Conservation (phyloP, 2,329 filamentous ascomycete genomes). For the Endoconidiophora polonica region DNA sequence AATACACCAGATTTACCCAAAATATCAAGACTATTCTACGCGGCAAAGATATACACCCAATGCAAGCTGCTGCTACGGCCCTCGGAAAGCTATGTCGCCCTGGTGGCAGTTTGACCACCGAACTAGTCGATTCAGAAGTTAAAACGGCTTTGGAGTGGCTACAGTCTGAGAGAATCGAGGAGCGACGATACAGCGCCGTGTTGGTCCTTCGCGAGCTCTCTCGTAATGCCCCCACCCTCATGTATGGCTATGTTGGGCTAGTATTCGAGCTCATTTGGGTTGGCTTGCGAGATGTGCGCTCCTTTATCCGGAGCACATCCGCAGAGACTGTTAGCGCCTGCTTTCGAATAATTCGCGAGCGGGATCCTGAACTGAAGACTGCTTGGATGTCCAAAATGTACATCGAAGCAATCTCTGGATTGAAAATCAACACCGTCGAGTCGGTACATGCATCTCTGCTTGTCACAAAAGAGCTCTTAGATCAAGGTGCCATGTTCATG, state of each 20-base stretch:
- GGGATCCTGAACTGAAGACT: slow-evolving; percentile 75
- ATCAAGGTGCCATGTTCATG: slow-evolving; percentile 99
- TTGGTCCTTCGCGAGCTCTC: slow-evolving; percentile 81
- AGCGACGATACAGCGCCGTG: slow-evolving; percentile 81
- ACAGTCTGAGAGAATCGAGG: slow-evolving; percentile 86
- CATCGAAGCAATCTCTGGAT: slow-evolving; percentile 63
- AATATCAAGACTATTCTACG: slow-evolving; percentile 76
- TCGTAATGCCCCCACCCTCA: slow-evolving; percentile 80
- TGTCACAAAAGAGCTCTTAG: slow-evolving; percentile 78
- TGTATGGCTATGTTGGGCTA: slow-evolving; percentile 89
- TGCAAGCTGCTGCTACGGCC: slow-evolving; percentile 78
- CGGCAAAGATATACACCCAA: slow-evolving; percentile 78
- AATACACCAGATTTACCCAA: slow-evolving; percentile 86
- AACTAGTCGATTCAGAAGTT: slow-evolving; percentile 91
- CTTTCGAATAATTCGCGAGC: slow-evolving; percentile 86
- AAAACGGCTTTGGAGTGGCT: slow-evolving; percentile 94
- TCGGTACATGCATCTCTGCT: slow-evolving; percentile 86
- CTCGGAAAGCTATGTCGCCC: slow-evolving; percentile 82
- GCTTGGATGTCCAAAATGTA: slow-evolving; percentile 86
- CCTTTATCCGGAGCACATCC: slow-evolving; percentile 80
- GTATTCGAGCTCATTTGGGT: slow-evolving; percentile 96
- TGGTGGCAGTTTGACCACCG: slow-evolving; percentile 83
- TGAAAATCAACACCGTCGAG: slow-evolving; percentile 68
- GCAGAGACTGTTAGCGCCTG: slow-evolving; percentile 88
- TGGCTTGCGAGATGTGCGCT: slow-evolving; percentile 72